Evolutionary conservation across 768 basidiomycete species (phyloP), one percentile per base, ranked within the genome.

Genomic region (Lactarius quietus): DNA sequence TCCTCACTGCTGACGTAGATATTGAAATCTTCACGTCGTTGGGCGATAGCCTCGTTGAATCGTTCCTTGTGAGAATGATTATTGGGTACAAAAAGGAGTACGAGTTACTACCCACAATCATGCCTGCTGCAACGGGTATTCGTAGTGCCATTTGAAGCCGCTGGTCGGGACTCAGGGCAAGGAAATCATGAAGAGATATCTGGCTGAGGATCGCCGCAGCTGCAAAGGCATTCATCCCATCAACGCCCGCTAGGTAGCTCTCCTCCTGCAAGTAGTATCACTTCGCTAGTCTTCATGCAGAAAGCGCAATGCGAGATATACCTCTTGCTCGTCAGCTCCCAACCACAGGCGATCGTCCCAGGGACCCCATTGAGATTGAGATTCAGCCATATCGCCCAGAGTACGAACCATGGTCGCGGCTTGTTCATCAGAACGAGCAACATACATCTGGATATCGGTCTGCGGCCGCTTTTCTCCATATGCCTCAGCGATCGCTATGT

Each of bases 201-300:
- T 84, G 81, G 59, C 80, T 84, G 2, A 91, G 75, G 63, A 92
- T 81, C 4, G 87, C 74, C n/a, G 83, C 80, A 7, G 90, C 85
- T 1, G 85, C 84, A 71, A 90, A 89, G 7, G 78, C 75, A 64
- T 92, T 92, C 84, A 92, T 86, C 18, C 88, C 86, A 6, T 79
- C 75, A 10, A 84, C 77, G 1, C 74, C 72, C 0, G 84, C 81
- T 56, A 93, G 76, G 68, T 84, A 80, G 31, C 77, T 76, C 67
- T 92, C 90, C 39, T 85, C 84, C 89, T 90, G 71, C 28, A 39
- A 59, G 61, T 10, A 57, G 64, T 56, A 64, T 33, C 43, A 66
- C 56, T 15, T 63, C 52, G 45, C 23, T n/a, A 35, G 36, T 4
- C 28, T 26, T 31, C 23, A 26, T 12, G 18, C 20, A 26, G 41